phyloP scores from a whole-genome alignment of 2,329 filamentous ascomycete species.

The Metarhizium guizhouense region DNA sequence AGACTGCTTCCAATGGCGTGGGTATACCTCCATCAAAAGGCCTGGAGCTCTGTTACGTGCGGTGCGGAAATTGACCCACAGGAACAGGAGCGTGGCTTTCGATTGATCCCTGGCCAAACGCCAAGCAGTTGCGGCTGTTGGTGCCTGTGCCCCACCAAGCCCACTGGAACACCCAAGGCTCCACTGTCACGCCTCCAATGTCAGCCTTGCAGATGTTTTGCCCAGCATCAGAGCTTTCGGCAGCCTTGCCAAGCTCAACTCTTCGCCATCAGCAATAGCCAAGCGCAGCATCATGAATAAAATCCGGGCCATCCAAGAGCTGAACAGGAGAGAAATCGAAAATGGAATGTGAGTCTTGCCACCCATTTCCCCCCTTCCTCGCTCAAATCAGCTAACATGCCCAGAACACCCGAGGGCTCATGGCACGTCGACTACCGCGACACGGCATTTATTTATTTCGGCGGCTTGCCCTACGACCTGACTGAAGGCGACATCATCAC shows the following conservation, averaged over 20 bases:
- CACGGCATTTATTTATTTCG: constrained; percentile 94
- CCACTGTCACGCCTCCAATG: not conserved
- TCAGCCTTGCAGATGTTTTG: constrained; percentile 7
- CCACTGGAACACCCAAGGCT: not conserved
- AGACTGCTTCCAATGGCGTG: not conserved
- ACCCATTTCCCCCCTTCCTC: not conserved
- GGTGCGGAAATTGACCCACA: constrained; percentile 29
- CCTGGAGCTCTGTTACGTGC: constrained; percentile 8
- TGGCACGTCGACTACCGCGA: constrained; percentile 98
- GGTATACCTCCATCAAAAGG: not conserved
- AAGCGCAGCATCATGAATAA: constrained; percentile 63
- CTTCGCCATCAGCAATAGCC: not conserved
- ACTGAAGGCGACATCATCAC: constrained; percentile 93
- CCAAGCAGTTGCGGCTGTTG: not conserved
- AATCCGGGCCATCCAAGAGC: constrained; percentile 81
- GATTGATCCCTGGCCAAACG: not conserved
- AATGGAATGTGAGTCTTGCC: constrained; percentile 61
- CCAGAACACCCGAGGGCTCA: constrained; percentile 72
- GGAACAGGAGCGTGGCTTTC: not conserved
- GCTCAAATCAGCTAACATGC: constrained; percentile 14
- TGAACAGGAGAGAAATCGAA: constrained; percentile 93
- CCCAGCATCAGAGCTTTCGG: not conserved
- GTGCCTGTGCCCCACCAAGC: not conserved
- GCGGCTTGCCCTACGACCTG: constrained; percentile 83
- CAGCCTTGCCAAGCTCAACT: constrained; percentile 1